Conservation (phyloP, 192 early-diverging fungal species). For the Dispira simplex region DNA sequence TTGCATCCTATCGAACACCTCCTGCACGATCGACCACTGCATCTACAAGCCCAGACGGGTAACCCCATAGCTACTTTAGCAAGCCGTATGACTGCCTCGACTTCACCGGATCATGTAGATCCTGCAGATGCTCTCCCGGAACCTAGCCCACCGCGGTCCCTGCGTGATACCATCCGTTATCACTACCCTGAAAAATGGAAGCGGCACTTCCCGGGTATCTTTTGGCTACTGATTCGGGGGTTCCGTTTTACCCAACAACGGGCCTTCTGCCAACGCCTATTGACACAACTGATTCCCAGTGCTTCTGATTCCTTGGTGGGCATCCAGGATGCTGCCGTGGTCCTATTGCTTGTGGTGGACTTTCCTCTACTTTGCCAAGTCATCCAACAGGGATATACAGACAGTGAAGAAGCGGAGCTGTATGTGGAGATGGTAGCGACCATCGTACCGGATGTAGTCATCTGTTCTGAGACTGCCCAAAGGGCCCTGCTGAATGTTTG, state of each 20-base stretch:
- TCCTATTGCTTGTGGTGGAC: neutral
- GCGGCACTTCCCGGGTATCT: neutral
- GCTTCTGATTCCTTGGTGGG: slow-evolving; percentile 9
- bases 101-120: neutral
- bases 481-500: slow-evolving; percentile 3
- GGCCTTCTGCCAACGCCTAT: neutral
- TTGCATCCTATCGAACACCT: neutral
- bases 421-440: neutral
- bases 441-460: neutral
- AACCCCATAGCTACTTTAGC: slow-evolving; percentile 2
- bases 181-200: neutral
- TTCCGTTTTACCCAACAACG: slow-evolving; percentile 7
- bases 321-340: slow-evolving; percentile 2
- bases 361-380: slow-evolving; percentile 5
- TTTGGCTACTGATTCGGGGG: slow-evolving; percentile 10
- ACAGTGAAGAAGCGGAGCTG: neutral
- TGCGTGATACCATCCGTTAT: neutral
- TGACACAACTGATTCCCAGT: neutral
- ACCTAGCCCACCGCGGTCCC: neutral
- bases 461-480: neutral
- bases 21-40: neutral
- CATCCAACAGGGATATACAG: neutral
- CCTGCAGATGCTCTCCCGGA: neutral
- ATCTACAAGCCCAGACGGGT: slow-evolving; percentile 9
- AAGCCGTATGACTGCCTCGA: neutral